Base-by-base conservation (phyloP, 2,329 filamentous ascomycete species). In the Hypocrella siamensis region DNA sequence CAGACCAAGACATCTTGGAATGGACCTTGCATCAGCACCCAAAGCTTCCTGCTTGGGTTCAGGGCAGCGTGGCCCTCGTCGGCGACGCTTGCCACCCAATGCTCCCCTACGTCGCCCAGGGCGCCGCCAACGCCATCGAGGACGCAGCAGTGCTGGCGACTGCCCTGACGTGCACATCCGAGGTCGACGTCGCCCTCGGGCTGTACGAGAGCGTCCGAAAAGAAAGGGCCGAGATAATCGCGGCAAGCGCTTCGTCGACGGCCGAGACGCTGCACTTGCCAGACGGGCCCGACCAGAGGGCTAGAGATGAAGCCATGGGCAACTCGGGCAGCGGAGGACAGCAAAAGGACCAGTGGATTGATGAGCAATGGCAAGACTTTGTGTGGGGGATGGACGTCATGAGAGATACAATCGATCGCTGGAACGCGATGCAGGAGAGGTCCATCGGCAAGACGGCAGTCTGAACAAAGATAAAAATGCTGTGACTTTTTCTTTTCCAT, bases 61-160 rank as follows among this genome's bases (percentile, higher is more conserved):
- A 28, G 10, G 40, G 34, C 11, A 18, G 17, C 14, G 37, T 43
- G 9, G 33, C 35, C 12, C 31, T 44, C 14, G 30, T 35, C 10
- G 40, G 42, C 3, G 42, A 42, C 16, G 39, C 42, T 3, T 37
- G 37, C 2, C 42, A 44, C 34, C 37, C 45, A 4, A 43, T 40
- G 16, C 31, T 41, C 1, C 45, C 46, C 0, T 42, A 47, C 28
- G 41, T 47, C 15, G 43, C 38, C 3, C 46, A 48, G 24, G 45
- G 45, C 1, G 45, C 41, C 4, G 46, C 46, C 17, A 42, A 42
- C 36, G 41, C 40, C 3, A 38, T 44, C 22, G 44, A 48, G 18
- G 46, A 48, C 19, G 45, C 25, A 9, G 7, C n/a, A 6, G n/a
- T 26, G 6, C 25, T 26, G n/a, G 21, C 21, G 12, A 22, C 21